These are phyloP conservation scores for Saccharomyces hybrid DNA, from an alignment of 1,139 yeast genomes.

Conservation along the genomic window DNA sequence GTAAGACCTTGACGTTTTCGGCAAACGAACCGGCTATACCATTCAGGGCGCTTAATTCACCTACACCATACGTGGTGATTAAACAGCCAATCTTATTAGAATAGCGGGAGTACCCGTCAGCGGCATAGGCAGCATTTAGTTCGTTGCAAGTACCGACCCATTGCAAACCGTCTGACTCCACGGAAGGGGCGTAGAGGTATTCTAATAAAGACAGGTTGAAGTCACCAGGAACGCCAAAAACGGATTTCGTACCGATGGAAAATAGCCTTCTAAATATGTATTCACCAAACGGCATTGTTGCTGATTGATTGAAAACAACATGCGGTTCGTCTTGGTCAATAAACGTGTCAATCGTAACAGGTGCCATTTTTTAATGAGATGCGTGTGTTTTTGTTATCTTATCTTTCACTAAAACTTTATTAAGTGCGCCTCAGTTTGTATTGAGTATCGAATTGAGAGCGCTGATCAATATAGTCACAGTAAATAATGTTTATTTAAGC, in stretches of 20 bases:
- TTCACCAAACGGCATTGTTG: slow-evolving; percentile 31
- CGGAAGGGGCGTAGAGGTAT: slow-evolving; percentile 37
- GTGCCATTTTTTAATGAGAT: background rate
- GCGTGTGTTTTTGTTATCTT: background rate
- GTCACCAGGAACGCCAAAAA: slow-evolving; percentile 50
- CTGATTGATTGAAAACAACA: slow-evolving; percentile 1
- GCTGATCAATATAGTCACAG: background rate
- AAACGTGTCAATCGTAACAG: background rate
- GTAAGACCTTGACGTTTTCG: slow-evolving; percentile 55
- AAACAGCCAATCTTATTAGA: slow-evolving; percentile 51
- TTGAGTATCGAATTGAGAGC: background rate
- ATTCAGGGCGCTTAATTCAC: slow-evolving; percentile 61
- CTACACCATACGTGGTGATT: slow-evolving; percentile 66
- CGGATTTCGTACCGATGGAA: slow-evolving; percentile 26
- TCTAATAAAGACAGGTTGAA: slow-evolving; percentile 51
- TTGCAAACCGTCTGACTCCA: slow-evolving; percentile 21
- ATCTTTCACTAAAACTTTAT: background rate
- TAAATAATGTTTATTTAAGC: too few relatives aligned
- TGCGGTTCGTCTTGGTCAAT: background rate
- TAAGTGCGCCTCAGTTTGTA: background rate
- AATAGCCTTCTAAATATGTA: slow-evolving; percentile 26
- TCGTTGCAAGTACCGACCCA: slow-evolving; percentile 53
- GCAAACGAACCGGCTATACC: slow-evolving; percentile 65
- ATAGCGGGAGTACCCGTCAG: slow-evolving; percentile 62
- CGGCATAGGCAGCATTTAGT: slow-evolving; percentile 52